Evolutionary conservation across 2,329 filamentous ascomycete species (phyloP).

Genomic region (Westerdykella sp.): DNA sequence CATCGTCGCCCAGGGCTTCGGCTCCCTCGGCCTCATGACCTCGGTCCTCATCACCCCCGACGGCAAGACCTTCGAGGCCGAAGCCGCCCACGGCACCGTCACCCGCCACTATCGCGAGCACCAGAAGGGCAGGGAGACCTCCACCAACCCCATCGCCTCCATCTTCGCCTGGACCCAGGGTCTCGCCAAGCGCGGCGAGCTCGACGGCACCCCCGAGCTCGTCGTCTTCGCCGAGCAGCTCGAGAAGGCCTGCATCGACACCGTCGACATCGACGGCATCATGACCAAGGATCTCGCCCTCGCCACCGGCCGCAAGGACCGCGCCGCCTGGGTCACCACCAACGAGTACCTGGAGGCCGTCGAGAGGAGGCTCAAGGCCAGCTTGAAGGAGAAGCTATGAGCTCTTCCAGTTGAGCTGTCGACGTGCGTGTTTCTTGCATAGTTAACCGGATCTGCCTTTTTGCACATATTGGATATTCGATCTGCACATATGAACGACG

Average conservation of each 20-base stretch:
- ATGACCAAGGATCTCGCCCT: slow-evolving; percentile 99
- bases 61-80: slow-evolving; percentile 94
- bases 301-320: slow-evolving; percentile 79
- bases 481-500: no score
- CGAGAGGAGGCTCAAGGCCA: slow-evolving; percentile 77
- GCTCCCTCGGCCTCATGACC: slow-evolving; percentile 96
- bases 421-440: no score
- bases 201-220: slow-evolving; percentile 88
- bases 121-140: slow-evolving; percentile 95
- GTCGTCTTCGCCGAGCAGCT: slow-evolving; percentile 85
- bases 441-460: no score
- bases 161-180: slow-evolving; percentile 99
- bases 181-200: slow-evolving; percentile 83
- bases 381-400: slow-evolving; percentile 71
- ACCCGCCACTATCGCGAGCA: slow-evolving; percentile 98
- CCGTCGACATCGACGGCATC: slow-evolving; percentile 86
- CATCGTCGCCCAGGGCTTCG: slow-evolving; percentile 96
- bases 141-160: slow-evolving; percentile 96
- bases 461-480: no score
- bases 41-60: slow-evolving; percentile 94
- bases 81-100: slow-evolving; percentile 96
- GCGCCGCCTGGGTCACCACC: slow-evolving; percentile 84
- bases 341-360: slow-evolving; percentile 84
- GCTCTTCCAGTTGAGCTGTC: background rate
- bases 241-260: slow-evolving; percentile 89